Evolutionary conservation across 768 basidiomycete species (phyloP).

Genomic region (Podaxis sp.): DNA sequence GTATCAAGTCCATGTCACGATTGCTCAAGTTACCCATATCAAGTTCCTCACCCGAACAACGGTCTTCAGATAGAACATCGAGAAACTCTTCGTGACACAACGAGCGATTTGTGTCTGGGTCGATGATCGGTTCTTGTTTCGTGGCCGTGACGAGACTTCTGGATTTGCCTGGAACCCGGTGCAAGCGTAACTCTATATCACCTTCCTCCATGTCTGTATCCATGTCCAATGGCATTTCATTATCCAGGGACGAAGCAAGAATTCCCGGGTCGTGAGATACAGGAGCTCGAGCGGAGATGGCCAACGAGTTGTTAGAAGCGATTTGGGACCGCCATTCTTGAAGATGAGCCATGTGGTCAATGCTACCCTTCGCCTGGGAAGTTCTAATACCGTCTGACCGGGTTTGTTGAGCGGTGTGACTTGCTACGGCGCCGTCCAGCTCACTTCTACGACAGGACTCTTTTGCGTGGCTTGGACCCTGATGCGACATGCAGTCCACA

Average conservation of each 20-base stretch:
- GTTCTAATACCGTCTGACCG: constrained; percentile 10
- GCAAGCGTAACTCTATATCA: background rate
- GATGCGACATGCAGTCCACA: background rate
- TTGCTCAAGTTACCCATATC: background rate
- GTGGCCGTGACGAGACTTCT: background rate
- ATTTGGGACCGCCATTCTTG: background rate
- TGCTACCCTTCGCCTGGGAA: constrained; percentile 6
- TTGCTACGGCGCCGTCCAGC: background rate
- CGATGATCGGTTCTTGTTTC: background rate
- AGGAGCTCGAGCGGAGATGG: background rate
- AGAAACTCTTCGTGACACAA: background rate
- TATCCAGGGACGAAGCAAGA: background rate
- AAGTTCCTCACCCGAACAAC: constrained; percentile 1
- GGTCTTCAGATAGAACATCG: constrained; percentile 7
- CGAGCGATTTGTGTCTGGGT: background rate
- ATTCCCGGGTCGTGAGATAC: background rate
- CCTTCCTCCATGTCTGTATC: background rate
- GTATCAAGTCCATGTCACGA: background rate
- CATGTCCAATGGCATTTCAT: background rate
- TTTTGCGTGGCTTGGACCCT: background rate
- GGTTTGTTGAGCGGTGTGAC: constrained; percentile 3
- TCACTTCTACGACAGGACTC: background rate
- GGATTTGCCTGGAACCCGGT: background rate
- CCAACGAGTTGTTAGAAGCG: background rate
- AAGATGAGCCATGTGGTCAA: constrained; percentile 4